A percentile compares a stretch with the other conserved stretches of the same genome.
Evolutionary conservation across 2,329 filamentous ascomycete species (phyloP).

Genomic region (Zymoseptoria brevis): DNA sequence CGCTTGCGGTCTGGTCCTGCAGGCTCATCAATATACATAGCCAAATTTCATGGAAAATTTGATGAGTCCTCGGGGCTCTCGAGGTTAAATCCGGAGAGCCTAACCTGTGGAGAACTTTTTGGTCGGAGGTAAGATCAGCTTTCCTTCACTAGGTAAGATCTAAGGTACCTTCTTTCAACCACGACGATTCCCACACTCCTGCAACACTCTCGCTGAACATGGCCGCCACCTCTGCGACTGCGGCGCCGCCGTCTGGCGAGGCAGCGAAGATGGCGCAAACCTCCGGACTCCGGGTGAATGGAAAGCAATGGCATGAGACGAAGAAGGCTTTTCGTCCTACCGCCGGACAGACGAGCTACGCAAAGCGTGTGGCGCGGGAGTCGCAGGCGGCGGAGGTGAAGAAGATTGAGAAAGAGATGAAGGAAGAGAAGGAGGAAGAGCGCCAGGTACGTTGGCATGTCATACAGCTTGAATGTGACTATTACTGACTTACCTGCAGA

Average conservation of each 20-base stretch:
- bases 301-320: constrained; percentile 85
- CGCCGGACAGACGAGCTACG: constrained; percentile 69
- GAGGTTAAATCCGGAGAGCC: neutral
- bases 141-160: too few relatives aligned
- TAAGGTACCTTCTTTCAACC: too few relatives aligned
- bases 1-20: neutral
- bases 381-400: constrained; percentile 68
- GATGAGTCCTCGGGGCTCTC: neutral
- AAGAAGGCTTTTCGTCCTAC: constrained; percentile 81
- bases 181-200: too few relatives aligned
- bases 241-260: constrained; percentile 28
- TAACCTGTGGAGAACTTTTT: neutral
- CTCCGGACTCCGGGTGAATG: constrained; percentile 72
- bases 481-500: constrained; percentile 41
- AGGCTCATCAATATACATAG: neutral
- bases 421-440: constrained; percentile 59
- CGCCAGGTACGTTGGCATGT: constrained; percentile 56
- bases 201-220: neutral
- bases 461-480: neutral
- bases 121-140: too few relatives aligned
- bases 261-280: constrained; percentile 12
- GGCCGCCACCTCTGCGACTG: constrained; percentile 21
- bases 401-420: constrained; percentile 90
- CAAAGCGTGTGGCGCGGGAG: constrained; percentile 64
- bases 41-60: neutral